Conservation (phyloP, 768 basidiomycete genomes). For the Sistotremastrum suecicum region DNA sequence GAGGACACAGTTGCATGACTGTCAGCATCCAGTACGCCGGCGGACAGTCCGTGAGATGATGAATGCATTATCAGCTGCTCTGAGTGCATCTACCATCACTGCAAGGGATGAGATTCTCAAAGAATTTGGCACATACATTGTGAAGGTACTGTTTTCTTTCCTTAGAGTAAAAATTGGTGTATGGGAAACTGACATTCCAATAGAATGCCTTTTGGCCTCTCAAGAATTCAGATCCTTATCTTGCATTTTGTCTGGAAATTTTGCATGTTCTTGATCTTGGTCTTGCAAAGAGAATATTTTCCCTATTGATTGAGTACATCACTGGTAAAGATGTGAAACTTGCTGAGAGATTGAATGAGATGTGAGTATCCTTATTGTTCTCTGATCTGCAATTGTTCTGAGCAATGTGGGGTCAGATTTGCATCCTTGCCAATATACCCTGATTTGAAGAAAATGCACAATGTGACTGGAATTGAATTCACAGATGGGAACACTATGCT, state of each 20-base stretch:
- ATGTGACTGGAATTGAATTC: conserved; percentile 14
- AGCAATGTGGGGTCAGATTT: conserved; percentile 13
- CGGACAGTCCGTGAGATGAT: conserved; percentile 12
- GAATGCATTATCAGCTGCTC: conserved; percentile 7
- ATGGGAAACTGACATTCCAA: too few relatives aligned
- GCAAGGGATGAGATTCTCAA: conserved; percentile 10
- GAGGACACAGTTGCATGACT: conserved; percentile 10
- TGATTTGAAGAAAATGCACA: conserved; percentile 17
- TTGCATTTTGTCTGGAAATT: conserved; percentile 14
- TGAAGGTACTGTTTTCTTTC: conserved; percentile 8
- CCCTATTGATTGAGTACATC: conserved; percentile 9
- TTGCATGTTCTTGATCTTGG: conserved; percentile 16
- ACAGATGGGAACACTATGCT: conserved; percentile 17
- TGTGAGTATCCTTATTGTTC: conserved; percentile 7
- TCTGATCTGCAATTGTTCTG: not conserved
- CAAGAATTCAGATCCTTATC: conserved; percentile 14
- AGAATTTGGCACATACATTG: conserved; percentile 12
- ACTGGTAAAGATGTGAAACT: conserved; percentile 8
- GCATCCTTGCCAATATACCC: conserved; percentile 15
- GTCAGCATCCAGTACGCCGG: conserved; percentile 5
- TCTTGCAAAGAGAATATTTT: conserved; percentile 16
- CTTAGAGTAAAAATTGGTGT: not conserved
- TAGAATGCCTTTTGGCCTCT: conserved; percentile 18
- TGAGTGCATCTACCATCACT: conserved; percentile 4
- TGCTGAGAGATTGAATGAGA: conserved; percentile 8